phyloP scores from a whole-genome alignment of 2,329 filamentous ascomycete genomes.

The Fusarium sp. region DNA sequence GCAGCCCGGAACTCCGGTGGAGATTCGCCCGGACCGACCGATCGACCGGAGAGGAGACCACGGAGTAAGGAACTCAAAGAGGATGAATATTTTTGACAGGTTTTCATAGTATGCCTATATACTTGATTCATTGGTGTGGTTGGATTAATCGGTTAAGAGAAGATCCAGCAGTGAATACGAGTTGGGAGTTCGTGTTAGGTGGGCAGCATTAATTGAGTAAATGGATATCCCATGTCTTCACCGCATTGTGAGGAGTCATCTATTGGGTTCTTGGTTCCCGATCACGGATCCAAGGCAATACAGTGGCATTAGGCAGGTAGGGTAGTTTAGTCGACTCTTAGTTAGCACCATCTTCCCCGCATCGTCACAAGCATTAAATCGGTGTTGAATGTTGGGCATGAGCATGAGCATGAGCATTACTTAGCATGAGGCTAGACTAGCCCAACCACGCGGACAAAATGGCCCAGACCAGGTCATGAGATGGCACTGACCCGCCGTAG shows the following conservation, averaged over 20 bases:
- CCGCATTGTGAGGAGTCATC: constrained; percentile 35
- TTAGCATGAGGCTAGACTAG: constrained; percentile 19
- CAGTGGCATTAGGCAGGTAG: neutral
- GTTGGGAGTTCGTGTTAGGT: constrained; percentile 5
- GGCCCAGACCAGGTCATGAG: constrained; percentile 30
- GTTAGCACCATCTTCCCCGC: constrained; percentile 20
- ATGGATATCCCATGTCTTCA: constrained; percentile 7
- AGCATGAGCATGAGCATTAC: constrained; percentile 7
- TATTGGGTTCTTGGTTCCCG: neutral
- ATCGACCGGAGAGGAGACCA: constrained; percentile 20
- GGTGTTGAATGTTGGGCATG: constrained; percentile 28
- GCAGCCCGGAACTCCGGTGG: constrained; percentile 31
- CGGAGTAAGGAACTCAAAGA: constrained; percentile 13
- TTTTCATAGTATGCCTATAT: too few species aligned
- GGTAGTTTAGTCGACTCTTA: neutral
- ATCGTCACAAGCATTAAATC: constrained; percentile 25
- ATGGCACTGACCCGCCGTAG: constrained; percentile 16
- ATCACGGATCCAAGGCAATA: constrained; percentile 18
- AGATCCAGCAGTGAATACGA: constrained; percentile 23
- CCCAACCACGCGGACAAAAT: constrained; percentile 28
- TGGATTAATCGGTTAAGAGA: constrained; percentile 2
- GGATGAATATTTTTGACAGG: neutral
- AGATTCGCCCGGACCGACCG: constrained; percentile 18
- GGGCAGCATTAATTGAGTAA: neutral
- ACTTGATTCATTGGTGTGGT: neutral